These are phyloP conservation scores for Xanthoceras sorbifolium DNA, from an alignment of 345 rosid genomes.

Conservation along the genomic window DNA sequence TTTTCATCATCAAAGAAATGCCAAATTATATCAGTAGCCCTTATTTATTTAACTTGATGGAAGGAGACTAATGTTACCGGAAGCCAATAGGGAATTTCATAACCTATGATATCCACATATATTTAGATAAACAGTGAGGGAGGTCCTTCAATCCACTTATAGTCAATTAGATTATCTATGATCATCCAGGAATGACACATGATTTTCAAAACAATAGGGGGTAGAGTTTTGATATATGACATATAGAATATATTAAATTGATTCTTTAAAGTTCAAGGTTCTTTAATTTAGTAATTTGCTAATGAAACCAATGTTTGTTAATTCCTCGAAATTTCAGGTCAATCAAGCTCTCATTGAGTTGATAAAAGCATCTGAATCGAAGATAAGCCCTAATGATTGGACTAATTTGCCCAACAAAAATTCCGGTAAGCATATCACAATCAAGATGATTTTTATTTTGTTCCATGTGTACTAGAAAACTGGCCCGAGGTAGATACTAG, in stretches of 20 bases:
- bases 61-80: background rate
- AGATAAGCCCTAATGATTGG: constrained; percentile 68
- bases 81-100: background rate
- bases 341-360: constrained; percentile 78
- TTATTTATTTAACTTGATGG: background rate
- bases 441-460: background rate
- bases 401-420: constrained; percentile 52
- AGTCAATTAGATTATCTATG: background rate
- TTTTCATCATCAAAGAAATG: background rate
- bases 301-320: constrained; percentile 4
- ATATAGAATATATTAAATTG: background rate
- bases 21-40: background rate
- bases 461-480: background rate
- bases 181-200: background rate
- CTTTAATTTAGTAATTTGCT: background rate
- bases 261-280: background rate
- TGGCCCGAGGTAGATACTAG: background rate
- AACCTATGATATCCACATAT: background rate
- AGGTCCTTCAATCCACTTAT: background rate
- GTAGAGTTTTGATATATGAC: background rate
- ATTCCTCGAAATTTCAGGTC: constrained; percentile 55
- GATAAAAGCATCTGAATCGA: constrained; percentile 60
- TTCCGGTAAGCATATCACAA: constrained; percentile 44
- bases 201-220: background rate
- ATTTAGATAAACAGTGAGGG: background rate